Percentiles rank a stretch among this genome's conserved stretches.
Conservation (phyloP, 2,329 filamentous ascomycete species). For the Coniochaeta hoffmannii region DNA sequence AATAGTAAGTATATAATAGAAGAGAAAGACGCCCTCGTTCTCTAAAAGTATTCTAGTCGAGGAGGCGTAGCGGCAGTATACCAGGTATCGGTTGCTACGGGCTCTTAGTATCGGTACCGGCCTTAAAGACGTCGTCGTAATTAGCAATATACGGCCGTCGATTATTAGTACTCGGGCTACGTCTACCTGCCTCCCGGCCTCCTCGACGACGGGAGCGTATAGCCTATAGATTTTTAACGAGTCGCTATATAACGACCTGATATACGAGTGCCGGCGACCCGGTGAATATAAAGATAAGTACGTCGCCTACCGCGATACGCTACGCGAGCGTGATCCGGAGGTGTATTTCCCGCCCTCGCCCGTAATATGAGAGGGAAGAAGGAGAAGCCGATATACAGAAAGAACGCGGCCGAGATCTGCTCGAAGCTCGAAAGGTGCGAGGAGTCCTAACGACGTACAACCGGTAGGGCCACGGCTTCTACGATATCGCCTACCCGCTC, state of each 20-base stretch:
- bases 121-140: no score
- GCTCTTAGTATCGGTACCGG: no score
- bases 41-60: no score
- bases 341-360: no score
- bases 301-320: conserved; percentile 35
- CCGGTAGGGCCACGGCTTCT: conserved; percentile 38
- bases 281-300: conserved; percentile 49
- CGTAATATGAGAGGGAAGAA: no score
- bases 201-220: conserved; percentile 36
- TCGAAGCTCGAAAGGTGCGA: conserved; percentile 32
- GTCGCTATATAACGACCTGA: conserved; percentile 33
- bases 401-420: neutral
- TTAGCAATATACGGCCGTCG: no score
- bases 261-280: conserved; percentile 33
- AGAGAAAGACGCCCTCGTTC: no score
- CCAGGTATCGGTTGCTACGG: no score
- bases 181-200: conserved; percentile 39
- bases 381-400: neutral
- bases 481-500: conserved; percentile 46
- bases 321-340: neutral
- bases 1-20: no score
- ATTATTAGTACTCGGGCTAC: conserved; percentile 57
- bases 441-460: conserved; percentile 16
- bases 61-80: no score
- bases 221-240: conserved; percentile 42